These are phyloP conservation scores for Lodderomyces theae DNA, from an alignment of 1,139 yeast genomes.

Conservation along the genomic window DNA sequence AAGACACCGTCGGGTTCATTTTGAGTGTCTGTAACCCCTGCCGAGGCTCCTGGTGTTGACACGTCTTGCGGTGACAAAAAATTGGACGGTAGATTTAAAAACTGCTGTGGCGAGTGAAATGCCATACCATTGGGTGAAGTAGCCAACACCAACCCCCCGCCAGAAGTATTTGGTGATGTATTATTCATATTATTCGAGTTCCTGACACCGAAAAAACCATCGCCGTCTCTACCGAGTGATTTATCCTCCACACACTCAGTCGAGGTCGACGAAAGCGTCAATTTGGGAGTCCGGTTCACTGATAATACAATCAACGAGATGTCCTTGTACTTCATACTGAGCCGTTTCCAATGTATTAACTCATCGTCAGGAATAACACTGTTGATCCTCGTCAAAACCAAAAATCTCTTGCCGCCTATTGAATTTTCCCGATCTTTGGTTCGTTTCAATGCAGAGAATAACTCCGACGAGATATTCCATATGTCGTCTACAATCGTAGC, in stretches of 20 bases:
- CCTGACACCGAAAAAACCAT: constrained; percentile 18
- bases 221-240: constrained; percentile 10
- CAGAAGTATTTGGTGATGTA: constrained; percentile 23
- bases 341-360: constrained; percentile 69
- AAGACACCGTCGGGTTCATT: constrained; percentile 36
- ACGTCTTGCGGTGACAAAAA: constrained; percentile 36
- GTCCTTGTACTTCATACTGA: constrained; percentile 58
- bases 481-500: constrained; percentile 38
- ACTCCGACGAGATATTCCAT: constrained; percentile 36
- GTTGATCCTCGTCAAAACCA: constrained; percentile 66
- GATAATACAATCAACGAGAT: constrained; percentile 71
- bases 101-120: constrained; percentile 42
- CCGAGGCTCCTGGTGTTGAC: constrained; percentile 10
- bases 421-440: constrained; percentile 2
- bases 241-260: too few species aligned
- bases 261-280: constrained; percentile 33
- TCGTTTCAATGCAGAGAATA: constrained; percentile 34
- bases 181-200: constrained; percentile 21
- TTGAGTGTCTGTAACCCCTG: constrained; percentile 6
- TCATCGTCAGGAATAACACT: constrained; percentile 80
- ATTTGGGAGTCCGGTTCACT: constrained; percentile 61
- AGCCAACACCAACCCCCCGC: constrained; percentile 22
- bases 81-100: constrained; percentile 33
- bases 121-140: constrained; percentile 35
- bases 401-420: constrained; percentile 54